Base-by-base conservation (phyloP, 768 basidiomycete genomes). In the Phylloporus sp. region DNA sequence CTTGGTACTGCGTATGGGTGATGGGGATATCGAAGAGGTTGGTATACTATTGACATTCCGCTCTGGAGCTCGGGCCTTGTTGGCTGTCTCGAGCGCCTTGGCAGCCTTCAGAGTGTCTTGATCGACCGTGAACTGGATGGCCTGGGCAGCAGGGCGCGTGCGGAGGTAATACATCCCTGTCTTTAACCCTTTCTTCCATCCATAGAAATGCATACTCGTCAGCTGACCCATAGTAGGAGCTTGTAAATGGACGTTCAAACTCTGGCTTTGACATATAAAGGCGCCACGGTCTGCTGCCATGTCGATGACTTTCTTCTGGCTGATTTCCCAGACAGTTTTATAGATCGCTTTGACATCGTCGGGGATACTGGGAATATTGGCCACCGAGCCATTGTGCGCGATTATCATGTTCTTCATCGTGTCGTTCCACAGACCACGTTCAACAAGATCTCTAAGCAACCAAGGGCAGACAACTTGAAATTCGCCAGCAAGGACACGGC, bases 271-370 rank as follows among this genome's bases (percentile, higher is more conserved):
- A 71, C 92, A 95, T 69, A 98, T 96, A 74, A 84, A 99, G 1
- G 96, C 92, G 31, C 94, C 95, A 50, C 96, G 92, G 66, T 99
- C 96, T n/a, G 96, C 96, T 42, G 96, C 87, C 57, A 99, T 78
- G 71, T 99, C 96, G 48, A 99, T 84, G 54, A 99, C 83, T 65
- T 90, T 93, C 88, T 97, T 98, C 74, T 98, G 95, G 36, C 81
- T 85, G 68, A 99, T 94, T 73, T 99, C 95, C 95, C 95, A 99
- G 39, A 97, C 95, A n/a, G 95, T 99, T 76, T 97, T 97, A 82
- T 99, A 99, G 72, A 99, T 93, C 0, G 90, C 88, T 71, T 96
- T 97, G 70, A 94, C 77, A 55, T 96, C 81, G 48, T 82, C 84
- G 2, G 95, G 94, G 55, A 98, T 91, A 38, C 62, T 79, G 22